phyloP scores from a whole-genome alignment of 73 alveolate genomes.

The Uronychia binucleata region DNA sequence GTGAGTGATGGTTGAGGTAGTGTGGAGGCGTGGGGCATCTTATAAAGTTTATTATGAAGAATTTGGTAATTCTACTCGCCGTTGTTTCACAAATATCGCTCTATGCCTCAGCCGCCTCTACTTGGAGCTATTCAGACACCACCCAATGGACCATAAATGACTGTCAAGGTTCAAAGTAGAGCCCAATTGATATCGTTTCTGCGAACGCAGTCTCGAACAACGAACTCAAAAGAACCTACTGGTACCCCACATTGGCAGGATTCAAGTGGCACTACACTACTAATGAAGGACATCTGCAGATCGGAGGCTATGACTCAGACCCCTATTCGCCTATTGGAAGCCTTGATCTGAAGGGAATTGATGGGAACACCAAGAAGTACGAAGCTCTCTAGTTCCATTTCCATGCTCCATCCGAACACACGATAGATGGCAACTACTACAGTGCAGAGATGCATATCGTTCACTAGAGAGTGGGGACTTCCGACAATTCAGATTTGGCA shows the following conservation, averaged over 20 bases:
- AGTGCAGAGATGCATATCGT: constrained; percentile 90
- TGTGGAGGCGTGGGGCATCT: too few species aligned
- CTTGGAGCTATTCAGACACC: too few species aligned
- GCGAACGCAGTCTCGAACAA: not conserved
- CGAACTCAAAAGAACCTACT: not conserved
- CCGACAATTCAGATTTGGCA: not conserved
- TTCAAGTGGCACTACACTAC: not conserved
- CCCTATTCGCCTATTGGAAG: not conserved
- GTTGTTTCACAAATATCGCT: too few species aligned
- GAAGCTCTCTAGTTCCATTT: constrained; percentile 70
- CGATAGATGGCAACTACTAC: constrained; percentile 68
- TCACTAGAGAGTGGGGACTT: too few species aligned
- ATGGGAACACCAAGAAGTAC: not conserved
- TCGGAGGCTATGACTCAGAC: not conserved
- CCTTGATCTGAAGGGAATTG: not conserved
- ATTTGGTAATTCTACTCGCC: too few species aligned
- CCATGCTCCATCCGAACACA: constrained; percentile 93
- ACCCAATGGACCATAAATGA: too few species aligned
- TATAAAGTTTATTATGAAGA: too few species aligned
- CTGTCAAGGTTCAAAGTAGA: not conserved
- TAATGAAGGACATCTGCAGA: not conserved
- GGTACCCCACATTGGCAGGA: not conserved
- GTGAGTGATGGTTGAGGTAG: too few species aligned
- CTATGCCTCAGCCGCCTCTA: too few species aligned
- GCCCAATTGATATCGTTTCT: not conserved